Conservation (phyloP, 2,329 filamentous ascomycete genomes). For the Penicillium sp. region DNA sequence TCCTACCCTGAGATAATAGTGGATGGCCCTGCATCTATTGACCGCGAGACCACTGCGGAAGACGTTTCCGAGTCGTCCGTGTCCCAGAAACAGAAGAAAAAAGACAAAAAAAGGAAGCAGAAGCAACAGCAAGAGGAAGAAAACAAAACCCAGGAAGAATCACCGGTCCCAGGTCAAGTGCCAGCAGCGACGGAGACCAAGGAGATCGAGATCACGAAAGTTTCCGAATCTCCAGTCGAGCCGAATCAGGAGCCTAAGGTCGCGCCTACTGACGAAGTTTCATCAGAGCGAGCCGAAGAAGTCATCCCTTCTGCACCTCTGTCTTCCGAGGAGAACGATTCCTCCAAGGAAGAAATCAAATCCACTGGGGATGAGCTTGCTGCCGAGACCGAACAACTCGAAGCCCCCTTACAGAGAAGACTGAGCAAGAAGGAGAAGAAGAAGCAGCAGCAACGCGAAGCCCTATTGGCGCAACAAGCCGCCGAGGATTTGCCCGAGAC, state of each 20-base stretch:
- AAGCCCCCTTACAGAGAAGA: conserved; percentile 14
- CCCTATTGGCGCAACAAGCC: conserved; percentile 11
- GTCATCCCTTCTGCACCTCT: not conserved
- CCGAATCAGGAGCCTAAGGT: conserved; percentile 3
- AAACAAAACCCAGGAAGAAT: conserved; percentile 1
- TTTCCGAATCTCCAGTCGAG: conserved; percentile 5
- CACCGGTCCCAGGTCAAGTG: conserved; percentile 1
- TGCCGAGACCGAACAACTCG: conserved; percentile 3
- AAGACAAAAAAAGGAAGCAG: conserved; percentile 22
- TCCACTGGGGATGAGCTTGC: conserved; percentile 1
- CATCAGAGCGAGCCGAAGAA: not conserved
- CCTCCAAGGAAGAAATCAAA: not conserved
- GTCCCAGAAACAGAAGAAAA: conserved; percentile 23
- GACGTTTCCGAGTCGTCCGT: conserved; percentile 7
- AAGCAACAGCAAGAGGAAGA: conserved; percentile 18
- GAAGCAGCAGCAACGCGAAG: conserved; percentile 25
- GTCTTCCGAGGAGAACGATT: conserved; percentile 5
- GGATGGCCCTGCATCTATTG: conserved; percentile 1
- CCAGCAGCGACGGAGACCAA: conserved; percentile 16
- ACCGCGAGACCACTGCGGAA: conserved; percentile 3
- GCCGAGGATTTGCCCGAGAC: not conserved
- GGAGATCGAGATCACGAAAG: conserved; percentile 2
- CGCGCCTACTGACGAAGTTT: conserved; percentile 2
- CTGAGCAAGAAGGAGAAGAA: conserved; percentile 30
- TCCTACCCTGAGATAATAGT: conserved; percentile 2